Base-by-base conservation (phyloP, 176 grass and related monocot species). In the Thinopyrum elongatum region DNA sequence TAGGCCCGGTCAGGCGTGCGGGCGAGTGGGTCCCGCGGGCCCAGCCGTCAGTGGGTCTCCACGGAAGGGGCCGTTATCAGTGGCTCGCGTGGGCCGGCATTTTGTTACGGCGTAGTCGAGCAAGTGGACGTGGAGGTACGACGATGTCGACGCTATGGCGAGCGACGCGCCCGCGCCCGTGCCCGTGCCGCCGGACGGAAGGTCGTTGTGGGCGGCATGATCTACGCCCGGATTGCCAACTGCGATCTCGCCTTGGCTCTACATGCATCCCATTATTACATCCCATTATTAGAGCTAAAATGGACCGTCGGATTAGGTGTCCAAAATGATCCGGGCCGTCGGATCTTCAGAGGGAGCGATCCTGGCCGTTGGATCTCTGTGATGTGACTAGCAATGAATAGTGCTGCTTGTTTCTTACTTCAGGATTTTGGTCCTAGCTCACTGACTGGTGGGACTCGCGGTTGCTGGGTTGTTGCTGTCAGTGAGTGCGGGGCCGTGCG, bases 101-200 rank as follows among this genome's bases (percentile, higher is more conserved):
- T 19, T 74, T 2, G 41, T 74, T 74, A 28, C 6, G 23, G 23
- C 3, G 70, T 14, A 79, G n/a, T 13, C 77, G 34, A 22, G 34
- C 14, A 79, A 61, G 77, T 39, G 77, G 73, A 19, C 16, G 10
- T 67, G 72, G 8, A n/a, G 44, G 73, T 76, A 76, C 80, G 6
- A 73, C 42, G 28, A 84, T 92, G 90, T 92, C 90, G 90, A 92
- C 90, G 89, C 87, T 63, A 83, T 92, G 87, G 61, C 83, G 90
- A 67, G 2, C 38, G 21, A 11, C 3, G 49, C n/a, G 76, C 33
- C 35, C 25, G 83, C 62, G 29, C 2, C 10, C 21, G 38, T 3
- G 26, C n/a, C 71, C 27, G 41, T 29, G 71, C 55, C 19, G 55
- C 55, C 55, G 19, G 51, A 2, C 51, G 6, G 55, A 0, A 2